Percentiles rank a stretch among this genome's conserved stretches.
phyloP scores from a whole-genome alignment of 257 asterid species.

The Salvia hispanica region DNA sequence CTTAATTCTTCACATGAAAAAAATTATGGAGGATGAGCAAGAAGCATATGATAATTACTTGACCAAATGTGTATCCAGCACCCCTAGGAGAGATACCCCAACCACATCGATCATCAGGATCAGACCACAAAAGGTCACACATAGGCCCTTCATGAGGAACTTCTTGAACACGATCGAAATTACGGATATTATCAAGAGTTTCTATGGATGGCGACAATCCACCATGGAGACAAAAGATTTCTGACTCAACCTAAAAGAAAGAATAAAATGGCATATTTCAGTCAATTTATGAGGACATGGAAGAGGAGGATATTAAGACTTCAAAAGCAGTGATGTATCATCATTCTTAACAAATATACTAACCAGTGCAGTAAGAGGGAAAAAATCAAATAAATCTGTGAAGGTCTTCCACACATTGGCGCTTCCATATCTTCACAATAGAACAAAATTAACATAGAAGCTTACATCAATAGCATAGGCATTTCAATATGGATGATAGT shows the following conservation, averaged over 20 bases:
- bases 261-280: background rate
- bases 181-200: slow-evolving; percentile 70
- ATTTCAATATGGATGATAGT: background rate
- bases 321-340: background rate
- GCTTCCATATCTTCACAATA: slow-evolving; percentile 66
- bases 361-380: slow-evolving; percentile 85
- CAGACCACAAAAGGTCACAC: slow-evolving; percentile 93
- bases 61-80: slow-evolving; percentile 89
- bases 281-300: background rate
- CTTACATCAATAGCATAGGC: background rate
- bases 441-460: slow-evolving; percentile 15
- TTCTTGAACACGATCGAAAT: slow-evolving; percentile 86
- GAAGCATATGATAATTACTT: slow-evolving; percentile 42
- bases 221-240: slow-evolving; percentile 84
- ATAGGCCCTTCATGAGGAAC: slow-evolving; percentile 88
- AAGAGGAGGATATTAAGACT: slow-evolving; percentile 2
- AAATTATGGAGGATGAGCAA: background rate
- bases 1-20: slow-evolving; percentile 23
- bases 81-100: slow-evolving; percentile 93
- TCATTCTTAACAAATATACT: slow-evolving; percentile 31
- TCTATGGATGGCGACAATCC: slow-evolving; percentile 85
- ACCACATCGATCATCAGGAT: slow-evolving; percentile 85
- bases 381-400: slow-evolving; percentile 74
- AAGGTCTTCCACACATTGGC: slow-evolving; percentile 84
- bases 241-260: slow-evolving; percentile 68